Evolutionary conservation across 139 green algal genomes (phyloP).

Genomic region (Volvox africanus): DNA sequence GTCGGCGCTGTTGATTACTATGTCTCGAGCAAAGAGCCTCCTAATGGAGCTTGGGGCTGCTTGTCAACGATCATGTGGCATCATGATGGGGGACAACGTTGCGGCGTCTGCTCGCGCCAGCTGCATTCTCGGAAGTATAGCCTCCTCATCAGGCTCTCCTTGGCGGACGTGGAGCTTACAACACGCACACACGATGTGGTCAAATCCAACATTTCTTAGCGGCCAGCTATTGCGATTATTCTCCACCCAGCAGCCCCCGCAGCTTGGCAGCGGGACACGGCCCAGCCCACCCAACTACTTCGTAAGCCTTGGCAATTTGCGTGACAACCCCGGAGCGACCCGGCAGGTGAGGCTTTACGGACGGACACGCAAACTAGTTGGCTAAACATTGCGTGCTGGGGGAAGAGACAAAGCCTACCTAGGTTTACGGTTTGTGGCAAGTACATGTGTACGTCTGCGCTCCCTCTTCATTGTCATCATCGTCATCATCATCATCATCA

Average conservation of each 20-base stretch:
- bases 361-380: too few relatives aligned
- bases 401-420: too few relatives aligned
- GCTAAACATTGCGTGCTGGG: too few relatives aligned
- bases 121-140: not conserved
- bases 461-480: too few relatives aligned
- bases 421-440: too few relatives aligned
- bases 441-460: too few relatives aligned
- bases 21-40: not conserved
- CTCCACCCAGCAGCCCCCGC: not conserved
- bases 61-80: slow-evolving; percentile 4
- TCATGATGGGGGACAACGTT: not conserved
- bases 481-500: too few relatives aligned
- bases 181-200: not conserved
- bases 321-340: slow-evolving; percentile 77
- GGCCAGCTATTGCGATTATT: not conserved
- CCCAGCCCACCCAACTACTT: slow-evolving; percentile 45
- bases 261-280: not conserved
- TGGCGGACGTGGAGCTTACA: not conserved
- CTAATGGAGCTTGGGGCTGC: not conserved
- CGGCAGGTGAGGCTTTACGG: slow-evolving; percentile 52
- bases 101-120: not conserved
- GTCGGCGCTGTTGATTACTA: not conserved
- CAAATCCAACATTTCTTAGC: not conserved
- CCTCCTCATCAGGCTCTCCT: not conserved
- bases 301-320: slow-evolving; percentile 71